Percentiles rank a stretch among this genome's conserved stretches.
These are phyloP conservation scores for Talaromyces sp. DNA, from an alignment of 2,329 filamentous ascomycete genomes.

Conservation along the genomic window DNA sequence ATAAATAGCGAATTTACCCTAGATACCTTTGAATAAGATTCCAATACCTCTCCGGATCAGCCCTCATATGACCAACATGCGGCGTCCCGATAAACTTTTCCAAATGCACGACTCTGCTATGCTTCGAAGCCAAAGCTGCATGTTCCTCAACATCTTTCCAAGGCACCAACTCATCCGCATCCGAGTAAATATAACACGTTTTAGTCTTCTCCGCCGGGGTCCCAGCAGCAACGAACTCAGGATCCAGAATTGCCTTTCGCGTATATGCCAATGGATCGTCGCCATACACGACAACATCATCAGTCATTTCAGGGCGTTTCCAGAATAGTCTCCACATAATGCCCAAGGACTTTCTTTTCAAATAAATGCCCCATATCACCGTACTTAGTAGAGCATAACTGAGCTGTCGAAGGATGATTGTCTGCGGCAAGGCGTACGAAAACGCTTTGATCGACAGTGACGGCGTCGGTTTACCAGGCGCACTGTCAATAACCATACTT, in stretches of 20 bases:
- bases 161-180: slow-evolving; percentile 36
- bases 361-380: slow-evolving; percentile 23
- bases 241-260: slow-evolving; percentile 33
- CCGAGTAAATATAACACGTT: slow-evolving; percentile 42
- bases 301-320: background rate
- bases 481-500: slow-evolving; percentile 46
- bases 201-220: background rate
- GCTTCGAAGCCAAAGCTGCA: slow-evolving; percentile 30
- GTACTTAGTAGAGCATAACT: slow-evolving; percentile 27
- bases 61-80: slow-evolving; percentile 42
- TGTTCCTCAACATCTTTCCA: slow-evolving; percentile 38
- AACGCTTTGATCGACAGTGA: slow-evolving; percentile 30
- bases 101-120: slow-evolving; percentile 32
- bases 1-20: background rate
- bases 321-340: background rate
- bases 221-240: slow-evolving; percentile 15
- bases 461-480: slow-evolving; percentile 39
- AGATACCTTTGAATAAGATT: slow-evolving; percentile 26
- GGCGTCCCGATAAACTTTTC: slow-evolving; percentile 37
- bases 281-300: slow-evolving; percentile 1
- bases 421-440: slow-evolving; percentile 34
- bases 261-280: slow-evolving; percentile 29
- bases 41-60: slow-evolving; percentile 41
- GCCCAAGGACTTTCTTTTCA: slow-evolving; percentile 19
- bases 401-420: slow-evolving; percentile 30